These are phyloP conservation scores for Wickerhamomyces tratensis DNA, from an alignment of 805 yeast species.

Conservation along the genomic window DNA sequence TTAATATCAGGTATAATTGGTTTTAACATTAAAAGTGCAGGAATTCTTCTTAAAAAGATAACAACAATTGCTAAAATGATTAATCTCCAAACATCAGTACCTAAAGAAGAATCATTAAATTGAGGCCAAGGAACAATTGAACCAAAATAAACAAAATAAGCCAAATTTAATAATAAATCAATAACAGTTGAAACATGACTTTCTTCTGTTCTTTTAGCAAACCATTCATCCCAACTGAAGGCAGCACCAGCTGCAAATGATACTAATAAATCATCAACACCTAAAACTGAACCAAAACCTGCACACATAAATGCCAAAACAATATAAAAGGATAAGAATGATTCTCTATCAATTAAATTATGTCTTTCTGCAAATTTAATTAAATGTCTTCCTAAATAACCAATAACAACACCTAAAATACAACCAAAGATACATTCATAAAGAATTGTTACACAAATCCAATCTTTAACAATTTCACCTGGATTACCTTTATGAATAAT, in stretches of 20 bases:
- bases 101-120: constrained; percentile 52
- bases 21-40: constrained; percentile 66
- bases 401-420: constrained; percentile 62
- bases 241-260: constrained; percentile 92
- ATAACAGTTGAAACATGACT: constrained; percentile 86
- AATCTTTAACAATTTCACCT: constrained; percentile 64
- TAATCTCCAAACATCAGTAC: constrained; percentile 72
- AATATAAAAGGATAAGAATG: constrained; percentile 77
- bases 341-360: constrained; percentile 75
- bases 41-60: constrained; percentile 69
- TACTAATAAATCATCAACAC: constrained; percentile 81
- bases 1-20: constrained; percentile 81
- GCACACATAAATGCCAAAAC: constrained; percentile 78
- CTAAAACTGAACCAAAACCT: constrained; percentile 81
- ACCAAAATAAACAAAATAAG: constrained; percentile 85
- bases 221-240: constrained; percentile 91
- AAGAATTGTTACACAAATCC: constrained; percentile 67
- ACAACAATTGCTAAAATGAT: constrained; percentile 66
- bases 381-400: constrained; percentile 58
- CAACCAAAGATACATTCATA: constrained; percentile 81
- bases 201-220: constrained; percentile 73
- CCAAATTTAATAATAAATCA: constrained; percentile 71
- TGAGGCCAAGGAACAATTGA: constrained; percentile 84
- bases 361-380: constrained; percentile 65
- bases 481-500: constrained; percentile 58